Percentiles rank a stretch among this genome's conserved stretches.
Evolutionary conservation across 805 yeast species (phyloP).

Genomic region (Yarrowia deformans): DNA sequence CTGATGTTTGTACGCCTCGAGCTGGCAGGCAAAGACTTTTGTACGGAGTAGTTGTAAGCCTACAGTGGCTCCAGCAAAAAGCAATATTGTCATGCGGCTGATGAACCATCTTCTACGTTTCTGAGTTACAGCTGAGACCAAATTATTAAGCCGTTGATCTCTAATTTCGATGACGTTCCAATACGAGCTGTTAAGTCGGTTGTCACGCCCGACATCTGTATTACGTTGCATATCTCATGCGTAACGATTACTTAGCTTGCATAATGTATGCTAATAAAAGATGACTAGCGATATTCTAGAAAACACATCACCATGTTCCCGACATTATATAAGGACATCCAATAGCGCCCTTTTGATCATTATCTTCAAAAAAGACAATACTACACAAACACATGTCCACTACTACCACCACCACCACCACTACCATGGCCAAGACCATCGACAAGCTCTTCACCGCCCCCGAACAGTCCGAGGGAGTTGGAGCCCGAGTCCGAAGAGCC

Average conservation of each 20-base stretch:
- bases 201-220: neutral
- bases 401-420: constrained; percentile 4
- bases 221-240: neutral
- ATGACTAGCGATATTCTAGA: constrained; percentile 9
- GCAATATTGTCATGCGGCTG: too few relatives aligned
- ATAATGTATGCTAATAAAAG: neutral
- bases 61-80: too few relatives aligned
- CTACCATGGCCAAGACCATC: constrained; percentile 17
- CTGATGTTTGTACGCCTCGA: too few relatives aligned
- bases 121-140: neutral
- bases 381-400: constrained; percentile 11
- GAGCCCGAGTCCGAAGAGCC: constrained; percentile 81
- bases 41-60: neutral
- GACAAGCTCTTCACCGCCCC: constrained; percentile 17
- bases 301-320: neutral
- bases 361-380: constrained; percentile 12
- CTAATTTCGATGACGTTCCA: neutral
- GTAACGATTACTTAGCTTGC: neutral
- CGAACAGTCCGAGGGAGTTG: constrained; percentile 84
- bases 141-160: neutral
- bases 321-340: neutral
- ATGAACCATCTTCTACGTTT: too few relatives aligned
- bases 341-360: neutral
- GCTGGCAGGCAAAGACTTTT: too few relatives aligned
- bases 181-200: neutral